Base-by-base conservation (phyloP, 805 yeast species). In the Cyberlindnera xishuangbannaensis region DNA sequence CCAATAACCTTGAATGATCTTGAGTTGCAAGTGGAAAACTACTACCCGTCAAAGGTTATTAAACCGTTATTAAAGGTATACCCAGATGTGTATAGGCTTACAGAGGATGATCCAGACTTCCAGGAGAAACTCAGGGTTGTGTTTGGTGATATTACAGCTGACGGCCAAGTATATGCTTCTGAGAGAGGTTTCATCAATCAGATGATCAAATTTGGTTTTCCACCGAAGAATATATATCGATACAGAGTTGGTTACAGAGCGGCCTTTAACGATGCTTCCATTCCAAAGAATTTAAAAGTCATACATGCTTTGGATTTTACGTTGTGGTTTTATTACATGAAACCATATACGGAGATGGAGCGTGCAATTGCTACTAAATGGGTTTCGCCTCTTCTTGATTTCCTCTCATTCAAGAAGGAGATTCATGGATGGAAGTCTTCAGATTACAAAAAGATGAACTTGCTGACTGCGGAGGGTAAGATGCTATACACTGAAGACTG, bases 121-220 rank as follows among this genome's bases (percentile, higher is more conserved):
- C 18, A 34, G 19, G 52, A 38, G 27, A 30, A 48, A 9, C 25
- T 53, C 25, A 43, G 50, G 25, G 33, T 42, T 12, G 37, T 50
- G 4, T 64, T 53, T 44, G 68, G 67, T 17, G 44, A 46, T 11
- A 61, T 61, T 19, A 49, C 58, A 16, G 56, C 62, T 9, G 67
- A 61, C 41, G 59, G 61, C 5, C 68, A 64, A 39, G 64, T 64
- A 7, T 57, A 63, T 39, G 56, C 58, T 8, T 59, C 66, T 3
- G 44, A 51, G n/a, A 51, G 68, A 34, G 64, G 64, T 2, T 58
- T 58, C 30, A 30, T 64, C n/a, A 45, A 58, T 30, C 48, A 55
- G 29, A 27, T 39, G 31, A 26, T 35, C 14, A 32, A 39, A 22
- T 29, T 20, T 13, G 58, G 58, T 7, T 57, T 52, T 36, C 60